Evolutionary conservation across 2,329 filamentous ascomycete species (phyloP), one percentile per base, ranked within the genome.

Genomic region (Lecanicillium sp.): DNA sequence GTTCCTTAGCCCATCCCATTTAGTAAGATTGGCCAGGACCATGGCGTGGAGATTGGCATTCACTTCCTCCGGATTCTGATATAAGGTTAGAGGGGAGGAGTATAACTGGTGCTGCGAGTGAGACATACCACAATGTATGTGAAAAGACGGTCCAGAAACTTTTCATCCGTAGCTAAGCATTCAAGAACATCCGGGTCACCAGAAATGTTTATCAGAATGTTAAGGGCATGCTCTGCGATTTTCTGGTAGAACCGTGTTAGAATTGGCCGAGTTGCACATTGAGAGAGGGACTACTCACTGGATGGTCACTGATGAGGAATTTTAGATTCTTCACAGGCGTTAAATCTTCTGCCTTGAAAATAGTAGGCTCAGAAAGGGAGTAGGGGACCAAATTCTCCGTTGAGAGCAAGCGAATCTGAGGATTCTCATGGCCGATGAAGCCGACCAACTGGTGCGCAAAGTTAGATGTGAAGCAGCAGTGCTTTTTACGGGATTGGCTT

Each of bases 141-240:
- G 14, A 96, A 67, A 6, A 95, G 57, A 3, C 76, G 71, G 43
- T 88, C 80, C 9, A 96, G 58, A 48, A 96, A 95, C 17, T 72
- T 76, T 41, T 94, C 82, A 55, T 98, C 90, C 14, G 74, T 76
- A 1, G 80, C 81, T 16, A 96, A 66, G 37, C 66, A 68, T 46
- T 85, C 73, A 29, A 95, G 66, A 3, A 96, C 70, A 38, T 89
- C 84, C 11, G 68, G 65, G 51, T 96, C 89, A 13, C 78, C 78
- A 2, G 85, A 83, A 13, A 92, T 68, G 57, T 95, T 95, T 52
- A 96, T 76, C 45, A 98, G 80, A 49, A 95, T 90, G 12, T 80
- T 94, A 49, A 95, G 65, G 28, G 85, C 89, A 77, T 95, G 84
- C 58, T 92, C 86, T n/a, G 90, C 85, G 44, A 95, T 95, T 58